Evolutionary conservation across 495 filamentous ascomycete genomes (phyloP), one percentile per base, ranked within the genome.

Genomic region (Penicilliopsis zonata): DNA sequence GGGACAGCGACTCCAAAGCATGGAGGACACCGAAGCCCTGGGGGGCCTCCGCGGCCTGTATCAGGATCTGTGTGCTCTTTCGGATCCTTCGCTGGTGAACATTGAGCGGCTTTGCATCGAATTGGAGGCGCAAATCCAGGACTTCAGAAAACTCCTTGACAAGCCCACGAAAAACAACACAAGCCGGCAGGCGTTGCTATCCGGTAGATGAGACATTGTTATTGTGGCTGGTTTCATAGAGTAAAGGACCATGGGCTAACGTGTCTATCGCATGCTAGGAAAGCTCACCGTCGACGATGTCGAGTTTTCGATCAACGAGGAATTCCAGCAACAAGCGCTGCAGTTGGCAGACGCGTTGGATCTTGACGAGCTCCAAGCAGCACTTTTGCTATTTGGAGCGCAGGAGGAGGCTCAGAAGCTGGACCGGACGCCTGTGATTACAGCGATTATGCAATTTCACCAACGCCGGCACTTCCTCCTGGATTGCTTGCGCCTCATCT

Each of bases 341-440:
- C 69, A 82, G 48, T 56, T 96, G 22, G 83, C 87, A 31, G 88
- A 96, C 57, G 77, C 77, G 15, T 65, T 95, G 33, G 72, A 93
- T 42, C 65, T 99, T 17, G 88, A 99, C 55, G 90, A 99, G 53
- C 42, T 93, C 30, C 64, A 86, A 47, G 79, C 92, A 13, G 82
- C 86, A 5, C 53, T 65, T 28, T 59, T 93, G 15, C 72, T 88
- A 35, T 52, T 92, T 12, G 67, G 69, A 23, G 72, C 80, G 5
- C 70, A 81, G 46, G 63, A 72, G 29, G 74, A 82, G 40, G 61
- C 73, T 7, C 63, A 73, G 28, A 42, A 63, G 10, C 61, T 85
- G 16, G 82, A 82, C 35, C 69, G 84, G 18, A 58, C 83, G 14
- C 63, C 76, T 40, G 59, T 80, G 24, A 74, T 80, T 38, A 73